Conservation (phyloP, 345 rosid genomes). For the Populus tremula region DNA sequence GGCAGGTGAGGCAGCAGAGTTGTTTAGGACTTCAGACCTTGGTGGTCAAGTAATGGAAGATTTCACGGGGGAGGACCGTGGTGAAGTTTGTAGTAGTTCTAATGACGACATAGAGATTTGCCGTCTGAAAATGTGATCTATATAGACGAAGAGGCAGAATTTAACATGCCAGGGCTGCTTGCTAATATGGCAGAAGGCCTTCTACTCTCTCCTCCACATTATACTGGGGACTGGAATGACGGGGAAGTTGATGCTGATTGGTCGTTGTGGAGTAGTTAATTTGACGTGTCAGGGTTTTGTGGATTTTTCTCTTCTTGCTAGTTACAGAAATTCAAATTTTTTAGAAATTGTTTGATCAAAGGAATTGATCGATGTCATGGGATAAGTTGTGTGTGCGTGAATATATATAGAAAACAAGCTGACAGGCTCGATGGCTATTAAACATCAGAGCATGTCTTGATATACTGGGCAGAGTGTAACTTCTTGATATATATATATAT, state of each 20-base stretch:
- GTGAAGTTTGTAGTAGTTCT: constrained; percentile 7
- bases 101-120: no score
- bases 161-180: constrained; percentile 47
- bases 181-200: constrained; percentile 59
- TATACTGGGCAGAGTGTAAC: no score
- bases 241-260: constrained; percentile 22
- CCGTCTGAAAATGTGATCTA: no score
- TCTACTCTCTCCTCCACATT: constrained; percentile 55
- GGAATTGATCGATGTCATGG: no score
- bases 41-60: constrained; percentile 3
- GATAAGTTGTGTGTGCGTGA: no score
- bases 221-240: constrained; percentile 6
- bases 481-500: no score
- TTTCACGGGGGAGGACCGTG: neutral
- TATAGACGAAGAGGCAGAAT: constrained; percentile 41
- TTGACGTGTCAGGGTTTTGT: neutral
- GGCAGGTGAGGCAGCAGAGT: constrained; percentile 55
- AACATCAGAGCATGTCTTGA: no score
- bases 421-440: no score
- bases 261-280: constrained; percentile 44
- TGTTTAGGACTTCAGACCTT: constrained; percentile 37
- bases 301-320: no score
- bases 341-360: no score
- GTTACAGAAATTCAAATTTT: no score
- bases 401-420: no score